A percentile compares a stretch with the other conserved stretches of the same genome.
Conservation (phyloP, 805 yeast species). For the Wickerhamiella spandovensis region DNA sequence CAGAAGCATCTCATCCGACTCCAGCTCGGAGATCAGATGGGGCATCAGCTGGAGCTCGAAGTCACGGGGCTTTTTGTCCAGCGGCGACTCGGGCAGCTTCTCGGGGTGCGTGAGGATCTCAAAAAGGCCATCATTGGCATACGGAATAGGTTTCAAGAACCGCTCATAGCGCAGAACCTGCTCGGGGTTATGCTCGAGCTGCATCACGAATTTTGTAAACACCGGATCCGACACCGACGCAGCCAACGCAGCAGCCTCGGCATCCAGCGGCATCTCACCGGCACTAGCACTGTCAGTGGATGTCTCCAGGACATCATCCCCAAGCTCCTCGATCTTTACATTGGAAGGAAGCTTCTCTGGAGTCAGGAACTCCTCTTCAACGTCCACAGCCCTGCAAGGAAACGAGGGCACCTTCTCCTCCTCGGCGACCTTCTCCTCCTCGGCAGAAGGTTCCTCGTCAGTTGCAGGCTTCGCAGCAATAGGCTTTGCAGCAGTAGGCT, state of each 20-base stretch:
- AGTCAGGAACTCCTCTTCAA: constrained; percentile 55
- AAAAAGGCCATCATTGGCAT: constrained; percentile 46
- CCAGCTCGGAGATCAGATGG: constrained; percentile 72
- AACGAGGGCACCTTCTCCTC: constrained; percentile 23
- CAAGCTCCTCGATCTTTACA: constrained; percentile 31
- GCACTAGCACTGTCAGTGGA: background rate
- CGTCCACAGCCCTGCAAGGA: constrained; percentile 55
- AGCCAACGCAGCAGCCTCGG: constrained; percentile 12
- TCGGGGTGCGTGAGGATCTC: constrained; percentile 30
- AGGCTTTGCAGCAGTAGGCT: too few relatives aligned
- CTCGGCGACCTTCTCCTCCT: too few relatives aligned
- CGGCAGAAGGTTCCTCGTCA: background rate
- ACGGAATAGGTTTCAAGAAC: constrained; percentile 65
- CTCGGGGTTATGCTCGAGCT: constrained; percentile 66
- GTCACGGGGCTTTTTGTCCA: constrained; percentile 36
- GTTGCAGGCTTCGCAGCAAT: constrained; percentile 1
- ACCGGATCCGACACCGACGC: constrained; percentile 44
- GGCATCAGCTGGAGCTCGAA: constrained; percentile 95
- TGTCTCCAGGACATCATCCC: constrained; percentile 19
- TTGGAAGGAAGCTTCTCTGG: constrained; percentile 35
- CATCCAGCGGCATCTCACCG: constrained; percentile 2
- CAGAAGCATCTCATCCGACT: constrained; percentile 33
- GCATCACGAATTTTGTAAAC: constrained; percentile 65
- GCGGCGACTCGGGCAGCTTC: constrained; percentile 48
- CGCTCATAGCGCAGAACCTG: constrained; percentile 81